Percentiles rank a stretch among this genome's conserved stretches.
phyloP scores from a whole-genome alignment of 164 flowering plant genomes.

The Warburgia ugandensis region DNA sequence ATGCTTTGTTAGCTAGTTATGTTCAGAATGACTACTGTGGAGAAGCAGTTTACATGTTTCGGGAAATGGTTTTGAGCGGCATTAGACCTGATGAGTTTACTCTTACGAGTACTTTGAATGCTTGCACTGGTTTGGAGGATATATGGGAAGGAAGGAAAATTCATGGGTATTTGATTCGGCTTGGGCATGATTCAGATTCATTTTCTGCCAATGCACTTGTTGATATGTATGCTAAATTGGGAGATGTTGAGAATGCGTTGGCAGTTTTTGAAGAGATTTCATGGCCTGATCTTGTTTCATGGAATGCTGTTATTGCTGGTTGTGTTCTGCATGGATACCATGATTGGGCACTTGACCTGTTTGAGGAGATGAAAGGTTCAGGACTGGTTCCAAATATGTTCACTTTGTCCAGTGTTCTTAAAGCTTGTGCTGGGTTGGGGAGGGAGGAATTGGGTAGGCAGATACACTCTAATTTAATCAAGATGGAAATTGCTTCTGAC shows the following conservation, averaged over 20 bases:
- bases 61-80: conserved; percentile 53
- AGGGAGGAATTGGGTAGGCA: conserved; percentile 47
- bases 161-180: conserved; percentile 59
- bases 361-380: conserved; percentile 41
- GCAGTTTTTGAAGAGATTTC: conserved; percentile 37
- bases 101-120: conserved; percentile 54
- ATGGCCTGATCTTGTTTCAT: conserved; percentile 62
- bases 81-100: conserved; percentile 57
- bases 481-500: conserved; percentile 40
- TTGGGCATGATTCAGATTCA: conserved; percentile 49
- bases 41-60: conserved; percentile 51
- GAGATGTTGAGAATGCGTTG: conserved; percentile 40
- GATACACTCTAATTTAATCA: conserved; percentile 50
- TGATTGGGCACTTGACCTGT: conserved; percentile 39
- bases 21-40: conserved; percentile 36
- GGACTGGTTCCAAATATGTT: conserved; percentile 46
- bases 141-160: conserved; percentile 39
- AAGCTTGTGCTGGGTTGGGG: conserved; percentile 50
- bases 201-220: conserved; percentile 71
- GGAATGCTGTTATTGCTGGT: conserved; percentile 81
- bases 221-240: conserved; percentile 72
- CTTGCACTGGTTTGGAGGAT: conserved; percentile 48
- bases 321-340: conserved; percentile 54
- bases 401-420: conserved; percentile 64
- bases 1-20: conserved; percentile 58